Evolutionary conservation across 768 basidiomycete genomes (phyloP).

Genomic region (Exsudoporus frostii): DNA sequence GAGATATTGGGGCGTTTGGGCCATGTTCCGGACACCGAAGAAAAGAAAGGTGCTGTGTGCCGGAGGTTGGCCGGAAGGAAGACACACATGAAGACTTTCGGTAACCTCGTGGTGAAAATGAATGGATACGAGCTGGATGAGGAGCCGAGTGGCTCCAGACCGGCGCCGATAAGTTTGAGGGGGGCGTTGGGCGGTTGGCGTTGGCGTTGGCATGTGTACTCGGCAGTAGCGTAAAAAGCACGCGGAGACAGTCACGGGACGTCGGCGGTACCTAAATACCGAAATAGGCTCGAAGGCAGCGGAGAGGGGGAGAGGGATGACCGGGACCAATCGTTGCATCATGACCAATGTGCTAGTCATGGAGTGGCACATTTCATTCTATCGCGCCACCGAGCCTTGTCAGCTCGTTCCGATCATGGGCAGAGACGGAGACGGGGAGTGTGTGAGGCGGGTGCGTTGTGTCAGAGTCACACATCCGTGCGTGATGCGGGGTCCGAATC

Average conservation of each 20-base stretch:
- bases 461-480: not conserved
- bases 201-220: not conserved
- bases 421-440: not conserved
- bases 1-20: not conserved
- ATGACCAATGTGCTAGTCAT: not conserved
- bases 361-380: not conserved
- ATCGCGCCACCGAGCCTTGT: constrained; percentile 1
- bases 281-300: not conserved
- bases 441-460: not conserved
- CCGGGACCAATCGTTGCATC: not conserved
- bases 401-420: constrained; percentile 9
- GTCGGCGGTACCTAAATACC: not conserved
- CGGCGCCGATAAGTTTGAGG: constrained; percentile 6
- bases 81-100: not conserved
- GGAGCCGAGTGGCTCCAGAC: not conserved
- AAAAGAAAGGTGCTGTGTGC: not conserved
- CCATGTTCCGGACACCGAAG: not conserved
- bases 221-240: not conserved
- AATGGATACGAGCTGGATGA: not conserved
- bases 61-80: not conserved
- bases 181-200: not conserved
- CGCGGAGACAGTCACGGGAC: not conserved
- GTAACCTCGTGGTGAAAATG: not conserved
- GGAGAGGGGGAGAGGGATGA: not conserved
- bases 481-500: constrained; percentile 8